These are phyloP conservation scores for Lasiosphaeria hispida DNA, from an alignment of 495 filamentous ascomycete genomes.

Conservation along the genomic window DNA sequence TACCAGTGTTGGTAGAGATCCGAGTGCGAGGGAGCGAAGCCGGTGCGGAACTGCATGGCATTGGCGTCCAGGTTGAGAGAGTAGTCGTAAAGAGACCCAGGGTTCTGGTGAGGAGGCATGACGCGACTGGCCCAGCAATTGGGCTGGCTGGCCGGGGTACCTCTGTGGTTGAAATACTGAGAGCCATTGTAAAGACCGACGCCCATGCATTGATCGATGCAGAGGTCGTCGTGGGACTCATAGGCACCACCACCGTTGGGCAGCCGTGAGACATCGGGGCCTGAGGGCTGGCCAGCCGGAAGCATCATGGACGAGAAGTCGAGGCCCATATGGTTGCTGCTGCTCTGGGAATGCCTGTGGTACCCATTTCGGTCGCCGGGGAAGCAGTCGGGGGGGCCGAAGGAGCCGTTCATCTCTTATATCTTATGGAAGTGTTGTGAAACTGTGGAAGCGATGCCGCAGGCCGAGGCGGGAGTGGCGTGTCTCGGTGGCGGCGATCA, in stretches of 20 bases:
- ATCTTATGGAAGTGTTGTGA: neutral
- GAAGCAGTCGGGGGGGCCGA: slow-evolving; percentile 18
- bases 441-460: neutral
- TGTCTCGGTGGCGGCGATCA: neutral
- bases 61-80: slow-evolving; percentile 1
- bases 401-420: slow-evolving; percentile 24
- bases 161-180: slow-evolving; percentile 30
- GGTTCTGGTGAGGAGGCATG: slow-evolving; percentile 8
- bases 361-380: slow-evolving; percentile 19
- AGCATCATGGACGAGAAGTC: slow-evolving; percentile 18
- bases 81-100: slow-evolving; percentile 10
- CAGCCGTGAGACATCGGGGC: slow-evolving; percentile 6
- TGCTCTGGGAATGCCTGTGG: slow-evolving; percentile 26
- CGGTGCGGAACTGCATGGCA: slow-evolving; percentile 18
- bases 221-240: slow-evolving; percentile 43
- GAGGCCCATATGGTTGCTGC: slow-evolving; percentile 8
- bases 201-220: slow-evolving; percentile 36
- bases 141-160: slow-evolving; percentile 14
- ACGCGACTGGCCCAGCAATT: slow-evolving; percentile 17
- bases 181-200: slow-evolving; percentile 36
- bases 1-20: slow-evolving; percentile 19
- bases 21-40: slow-evolving; percentile 2
- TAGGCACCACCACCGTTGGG: slow-evolving; percentile 12
- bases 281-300: neutral
- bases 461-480: neutral